Percentiles rank a stretch among this genome's conserved stretches.
Evolutionary conservation across 1,284 basidiomycete species (phyloP).

Genomic region (Ganoderma boninense): DNA sequence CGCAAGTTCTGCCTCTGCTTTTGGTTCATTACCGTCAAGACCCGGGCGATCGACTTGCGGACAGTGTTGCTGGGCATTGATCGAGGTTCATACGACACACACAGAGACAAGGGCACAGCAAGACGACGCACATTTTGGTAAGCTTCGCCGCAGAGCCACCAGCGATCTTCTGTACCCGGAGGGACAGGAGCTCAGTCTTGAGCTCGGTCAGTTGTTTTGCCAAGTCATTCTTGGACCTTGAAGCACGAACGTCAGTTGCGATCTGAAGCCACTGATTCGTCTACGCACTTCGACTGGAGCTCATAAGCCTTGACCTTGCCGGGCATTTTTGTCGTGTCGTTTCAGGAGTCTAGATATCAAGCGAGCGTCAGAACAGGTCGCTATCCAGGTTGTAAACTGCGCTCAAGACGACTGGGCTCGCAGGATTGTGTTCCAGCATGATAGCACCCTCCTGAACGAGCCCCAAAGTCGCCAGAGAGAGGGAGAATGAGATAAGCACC

Average conservation of each 20-base stretch:
- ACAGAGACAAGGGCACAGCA: neutral
- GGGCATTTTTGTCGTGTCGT: slow-evolving; percentile 65
- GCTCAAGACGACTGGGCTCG: slow-evolving; percentile 4
- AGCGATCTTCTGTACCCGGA: slow-evolving; percentile 98
- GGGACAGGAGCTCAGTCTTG: slow-evolving; percentile 92
- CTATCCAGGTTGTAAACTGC: neutral
- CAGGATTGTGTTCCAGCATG: slow-evolving; percentile 21
- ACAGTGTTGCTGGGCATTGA: slow-evolving; percentile 79
- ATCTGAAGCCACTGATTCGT: neutral
- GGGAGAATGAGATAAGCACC: slow-evolving; percentile 38
- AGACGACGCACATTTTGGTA: slow-evolving; percentile 88
- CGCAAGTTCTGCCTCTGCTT: slow-evolving; percentile 97
- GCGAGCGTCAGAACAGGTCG: slow-evolving; percentile 23
- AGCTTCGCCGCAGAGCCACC: slow-evolving; percentile 97
- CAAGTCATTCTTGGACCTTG: slow-evolving; percentile 97
- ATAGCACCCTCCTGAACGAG: slow-evolving; percentile 14
- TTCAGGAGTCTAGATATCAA: slow-evolving; percentile 32
- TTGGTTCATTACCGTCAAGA: slow-evolving; percentile 98
- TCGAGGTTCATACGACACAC: neutral
- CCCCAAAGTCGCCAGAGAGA: slow-evolving; percentile 13
- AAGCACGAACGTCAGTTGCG: slow-evolving; percentile 6
- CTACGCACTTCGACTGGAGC: slow-evolving; percentile 93
- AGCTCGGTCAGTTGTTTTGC: slow-evolving; percentile 94
- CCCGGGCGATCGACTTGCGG: slow-evolving; percentile 99
- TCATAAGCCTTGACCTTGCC: slow-evolving; percentile 97